Conservation (phyloP, 2,329 filamentous ascomycete genomes). For the Coleophoma eucalyptorum region DNA sequence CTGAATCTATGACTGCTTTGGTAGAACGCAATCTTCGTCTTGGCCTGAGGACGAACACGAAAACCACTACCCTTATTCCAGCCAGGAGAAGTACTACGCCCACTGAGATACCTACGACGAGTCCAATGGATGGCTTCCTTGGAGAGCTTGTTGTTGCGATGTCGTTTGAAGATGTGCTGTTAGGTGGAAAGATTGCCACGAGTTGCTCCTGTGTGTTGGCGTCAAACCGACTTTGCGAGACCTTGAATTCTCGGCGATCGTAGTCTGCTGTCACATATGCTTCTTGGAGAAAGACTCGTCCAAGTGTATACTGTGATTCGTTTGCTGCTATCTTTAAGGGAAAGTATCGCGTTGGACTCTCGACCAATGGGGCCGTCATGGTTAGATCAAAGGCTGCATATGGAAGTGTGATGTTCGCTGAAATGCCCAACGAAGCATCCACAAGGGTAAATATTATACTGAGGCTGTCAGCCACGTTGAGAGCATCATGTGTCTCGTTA, state of each 20-base stretch:
- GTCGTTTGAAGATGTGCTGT: too few species aligned
- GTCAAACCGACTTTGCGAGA: constrained; percentile 15
- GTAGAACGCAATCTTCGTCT: too few species aligned
- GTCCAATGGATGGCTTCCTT: too few species aligned
- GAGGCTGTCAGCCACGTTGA: constrained; percentile 22
- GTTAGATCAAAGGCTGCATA: constrained; percentile 31
- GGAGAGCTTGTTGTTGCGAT: too few species aligned
- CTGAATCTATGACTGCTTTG: too few species aligned
- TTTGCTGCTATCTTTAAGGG: constrained; percentile 29
- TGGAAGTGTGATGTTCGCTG: constrained; percentile 27
- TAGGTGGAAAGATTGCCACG: not conserved
- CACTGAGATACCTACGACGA: too few species aligned
- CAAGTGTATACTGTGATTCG: constrained; percentile 31
- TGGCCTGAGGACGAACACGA: too few species aligned
- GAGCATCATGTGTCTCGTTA: constrained; percentile 16
- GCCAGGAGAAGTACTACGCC: too few species aligned
- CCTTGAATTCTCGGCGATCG: constrained; percentile 30
- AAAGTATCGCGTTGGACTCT: constrained; percentile 27
- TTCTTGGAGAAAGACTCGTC: constrained; percentile 35
- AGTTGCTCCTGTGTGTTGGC: not conserved
- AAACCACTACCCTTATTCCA: too few species aligned
- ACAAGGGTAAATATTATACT: constrained; percentile 28
- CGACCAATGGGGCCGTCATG: constrained; percentile 27
- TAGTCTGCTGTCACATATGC: constrained; percentile 32
- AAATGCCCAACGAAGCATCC: constrained; percentile 22